These are phyloP conservation scores for Clohesyomyces aquaticus DNA, from an alignment of 495 filamentous ascomycete species.

Conservation along the genomic window DNA sequence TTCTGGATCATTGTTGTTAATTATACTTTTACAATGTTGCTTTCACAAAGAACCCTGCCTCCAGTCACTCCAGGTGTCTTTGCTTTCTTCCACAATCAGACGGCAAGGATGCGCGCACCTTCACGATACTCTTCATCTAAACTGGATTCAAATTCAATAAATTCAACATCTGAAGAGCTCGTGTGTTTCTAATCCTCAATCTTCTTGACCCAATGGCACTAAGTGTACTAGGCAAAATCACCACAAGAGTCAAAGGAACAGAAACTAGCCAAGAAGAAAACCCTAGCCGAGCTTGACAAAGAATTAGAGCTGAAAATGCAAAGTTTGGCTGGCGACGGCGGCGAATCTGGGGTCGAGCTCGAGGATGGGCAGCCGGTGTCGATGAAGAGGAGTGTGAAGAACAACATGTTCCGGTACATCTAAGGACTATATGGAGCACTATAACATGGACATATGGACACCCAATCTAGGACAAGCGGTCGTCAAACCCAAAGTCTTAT, in stretches of 20 bases:
- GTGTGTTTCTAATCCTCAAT: slow-evolving; percentile 7
- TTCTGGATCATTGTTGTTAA: not conserved
- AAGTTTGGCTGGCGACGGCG: slow-evolving; percentile 73
- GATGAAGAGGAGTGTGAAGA: slow-evolving; percentile 77
- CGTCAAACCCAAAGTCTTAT: not conserved
- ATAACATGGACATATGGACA: not conserved
- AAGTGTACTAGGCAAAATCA: slow-evolving; percentile 25
- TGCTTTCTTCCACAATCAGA: not conserved
- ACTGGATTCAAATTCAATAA: not conserved
- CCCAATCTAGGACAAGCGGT: not conserved
- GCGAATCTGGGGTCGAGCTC: slow-evolving; percentile 75
- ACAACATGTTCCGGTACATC: slow-evolving; percentile 78
- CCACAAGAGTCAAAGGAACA: slow-evolving; percentile 33
- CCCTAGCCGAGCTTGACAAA: slow-evolving; percentile 66
- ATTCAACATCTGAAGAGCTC: not conserved
- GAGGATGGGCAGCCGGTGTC: slow-evolving; percentile 74
- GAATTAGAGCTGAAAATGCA: slow-evolving; percentile 69
- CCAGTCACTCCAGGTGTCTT: not conserved
- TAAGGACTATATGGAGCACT: too few relatives aligned
- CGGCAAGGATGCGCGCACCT: not conserved
- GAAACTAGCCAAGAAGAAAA: slow-evolving; percentile 39
- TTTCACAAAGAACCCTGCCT: not conserved
- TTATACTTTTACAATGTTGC: not conserved
- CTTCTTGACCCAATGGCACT: not conserved
- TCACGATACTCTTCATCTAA: slow-evolving; percentile 4